A percentile compares a stretch with the other conserved stretches of the same genome.
Conservation (phyloP, 2,329 filamentous ascomycete genomes). For the Lachnellula suecica region DNA sequence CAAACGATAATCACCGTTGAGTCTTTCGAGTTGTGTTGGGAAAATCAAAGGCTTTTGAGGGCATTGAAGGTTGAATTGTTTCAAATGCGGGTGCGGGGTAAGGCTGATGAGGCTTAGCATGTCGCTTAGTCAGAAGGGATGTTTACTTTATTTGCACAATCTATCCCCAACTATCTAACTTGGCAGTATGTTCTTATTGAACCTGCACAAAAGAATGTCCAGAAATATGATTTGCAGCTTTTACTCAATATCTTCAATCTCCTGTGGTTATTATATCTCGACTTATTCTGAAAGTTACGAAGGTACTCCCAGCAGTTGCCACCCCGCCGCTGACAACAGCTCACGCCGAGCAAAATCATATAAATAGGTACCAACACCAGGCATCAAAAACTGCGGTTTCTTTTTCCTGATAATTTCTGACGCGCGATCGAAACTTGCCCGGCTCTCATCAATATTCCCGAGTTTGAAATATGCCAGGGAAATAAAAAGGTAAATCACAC, state of each 20-base stretch:
- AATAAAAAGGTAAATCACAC: slow-evolving; percentile 12
- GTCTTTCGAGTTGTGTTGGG: slow-evolving; percentile 1
- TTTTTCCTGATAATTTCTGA: slow-evolving; percentile 1
- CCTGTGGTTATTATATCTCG: background rate
- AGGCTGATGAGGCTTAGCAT: too few relatives aligned
- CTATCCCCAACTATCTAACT: too few relatives aligned
- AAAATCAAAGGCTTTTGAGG: background rate
- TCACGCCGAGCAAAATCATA: slow-evolving; percentile 1
- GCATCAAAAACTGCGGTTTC: slow-evolving; percentile 1
- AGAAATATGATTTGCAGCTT: background rate
- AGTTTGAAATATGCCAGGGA: slow-evolving; percentile 8
- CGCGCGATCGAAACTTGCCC: slow-evolving; percentile 1
- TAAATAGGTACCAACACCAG: background rate
- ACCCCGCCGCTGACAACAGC: background rate
- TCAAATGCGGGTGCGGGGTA: background rate
- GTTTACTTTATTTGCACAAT: slow-evolving; percentile 1
- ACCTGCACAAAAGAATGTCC: background rate
- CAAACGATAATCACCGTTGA: too few relatives aligned
- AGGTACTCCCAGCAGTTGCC: background rate
- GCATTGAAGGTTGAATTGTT: background rate
- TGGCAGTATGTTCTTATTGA: too few relatives aligned
- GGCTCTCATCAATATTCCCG: slow-evolving; percentile 13
- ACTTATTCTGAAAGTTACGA: background rate
- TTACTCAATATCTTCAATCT: background rate
- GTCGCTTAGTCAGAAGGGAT: slow-evolving; percentile 1